Base-by-base conservation (phyloP, 106 monocot species). In the Alisma plantagoaquatica region DNA sequence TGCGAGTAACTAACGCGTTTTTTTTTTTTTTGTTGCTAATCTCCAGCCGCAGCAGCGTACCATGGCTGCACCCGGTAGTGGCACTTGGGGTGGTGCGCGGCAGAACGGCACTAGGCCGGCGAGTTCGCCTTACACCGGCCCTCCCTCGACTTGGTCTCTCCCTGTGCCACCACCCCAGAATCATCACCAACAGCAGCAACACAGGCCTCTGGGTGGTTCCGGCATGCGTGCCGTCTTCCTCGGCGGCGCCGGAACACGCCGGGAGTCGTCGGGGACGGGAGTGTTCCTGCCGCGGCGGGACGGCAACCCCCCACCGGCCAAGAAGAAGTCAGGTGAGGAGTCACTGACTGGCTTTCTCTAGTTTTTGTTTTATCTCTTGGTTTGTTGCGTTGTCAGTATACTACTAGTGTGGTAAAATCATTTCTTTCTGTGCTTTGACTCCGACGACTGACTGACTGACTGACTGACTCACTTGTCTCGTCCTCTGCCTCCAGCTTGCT, bases 141-240 rank as follows among this genome's bases (percentile, higher is more conserved):
- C 35, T 14, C 35, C 9, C 35, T 38, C 35, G 14, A 38, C 35
- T 7, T 38, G 35, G 35, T 14, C 35, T 29, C 16, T 12, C 29
- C 29, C 15, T 2, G 29, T 29, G 29, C 53, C 25, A 29, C 17
- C 20, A 54, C 56, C 7, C 22, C 52, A n/a, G n/a, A n/a, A n/a
- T n/a, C 11, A 18, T 4, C 62, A 45, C 19, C 46, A 32, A 11
- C 51, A 22, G 7, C 66, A 51, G 65, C 53, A 15, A 29, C 54
- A 31, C 7, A 46, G 45, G 22, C 45, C 61, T 5, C 14, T 10
- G 7, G 22, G 54, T 4, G 66, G 59, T 8, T 49, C 80, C 21
- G 73, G 78, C 1, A 82, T 82, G 79, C 51, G 78, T 6, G 75
- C 83, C 16, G 43, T 88, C 14, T 76, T 88, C 29, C 78, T 83